These are phyloP conservation scores for Trichoderma gamsii DNA, from an alignment of 495 filamentous ascomycete species.

Conservation along the genomic window DNA sequence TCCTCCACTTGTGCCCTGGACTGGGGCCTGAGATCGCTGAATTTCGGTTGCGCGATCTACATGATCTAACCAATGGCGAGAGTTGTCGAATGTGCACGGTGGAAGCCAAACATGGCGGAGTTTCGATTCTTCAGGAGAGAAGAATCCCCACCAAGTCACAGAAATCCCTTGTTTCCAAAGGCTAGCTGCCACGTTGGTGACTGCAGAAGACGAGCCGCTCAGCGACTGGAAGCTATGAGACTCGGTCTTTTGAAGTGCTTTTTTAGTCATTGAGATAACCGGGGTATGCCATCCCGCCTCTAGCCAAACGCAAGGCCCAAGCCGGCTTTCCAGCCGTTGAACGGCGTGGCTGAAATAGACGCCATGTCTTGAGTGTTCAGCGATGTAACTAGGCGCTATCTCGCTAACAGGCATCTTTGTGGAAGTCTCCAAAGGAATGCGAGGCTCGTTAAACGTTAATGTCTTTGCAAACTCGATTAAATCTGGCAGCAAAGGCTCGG, in stretches of 20 bases:
- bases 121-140: constrained; percentile 10
- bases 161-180: constrained; percentile 27
- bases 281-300: constrained; percentile 33
- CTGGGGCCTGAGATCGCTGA: neutral
- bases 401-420: constrained; percentile 22
- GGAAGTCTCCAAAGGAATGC: constrained; percentile 31
- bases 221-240: constrained; percentile 18
- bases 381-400: constrained; percentile 22
- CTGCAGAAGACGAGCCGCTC: constrained; percentile 3
- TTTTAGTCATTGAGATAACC: constrained; percentile 28
- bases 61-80: neutral
- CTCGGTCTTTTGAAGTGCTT: constrained; percentile 8
- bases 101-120: constrained; percentile 40
- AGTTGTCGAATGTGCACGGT: constrained; percentile 48
- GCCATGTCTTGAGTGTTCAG: constrained; percentile 28
- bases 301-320: constrained; percentile 29
- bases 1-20: neutral
- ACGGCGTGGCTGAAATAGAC: constrained; percentile 33
- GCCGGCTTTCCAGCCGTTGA: constrained; percentile 23
- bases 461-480: constrained; percentile 24
- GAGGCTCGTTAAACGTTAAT: constrained; percentile 26
- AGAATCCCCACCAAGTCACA: constrained; percentile 22
- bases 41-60: neutral
- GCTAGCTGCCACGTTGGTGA: constrained; percentile 22
- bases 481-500: constrained; percentile 30